Evolutionary conservation across 2,329 filamentous ascomycete genomes (phyloP).

Genomic region (Phaeophleospora eucalypticola): DNA sequence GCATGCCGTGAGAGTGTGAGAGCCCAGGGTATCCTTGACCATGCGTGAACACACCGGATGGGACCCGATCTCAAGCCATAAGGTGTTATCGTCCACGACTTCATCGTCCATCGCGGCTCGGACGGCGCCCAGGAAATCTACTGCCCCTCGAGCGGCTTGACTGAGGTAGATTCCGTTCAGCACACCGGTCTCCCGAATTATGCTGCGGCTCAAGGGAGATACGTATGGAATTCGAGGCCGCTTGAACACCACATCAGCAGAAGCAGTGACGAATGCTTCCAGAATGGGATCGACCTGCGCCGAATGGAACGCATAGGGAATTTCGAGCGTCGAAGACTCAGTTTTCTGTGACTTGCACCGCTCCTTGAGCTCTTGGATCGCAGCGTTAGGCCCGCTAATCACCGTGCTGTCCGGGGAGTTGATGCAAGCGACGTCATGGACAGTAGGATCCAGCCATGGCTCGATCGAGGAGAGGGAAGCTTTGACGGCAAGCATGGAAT

Average conservation of each 20-base stretch:
- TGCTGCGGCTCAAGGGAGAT: slow-evolving; percentile 28
- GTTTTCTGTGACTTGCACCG: not conserved
- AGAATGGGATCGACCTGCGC: slow-evolving; percentile 30
- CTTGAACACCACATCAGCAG: slow-evolving; percentile 12
- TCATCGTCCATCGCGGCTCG: slow-evolving; percentile 30
- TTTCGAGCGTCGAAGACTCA: slow-evolving; percentile 11
- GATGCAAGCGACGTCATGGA: slow-evolving; percentile 23
- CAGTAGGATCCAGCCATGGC: not conserved
- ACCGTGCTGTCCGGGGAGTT: slow-evolving; percentile 24
- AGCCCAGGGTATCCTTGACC: slow-evolving; percentile 10
- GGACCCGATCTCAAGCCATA: slow-evolving; percentile 46
- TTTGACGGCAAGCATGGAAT: slow-evolving; percentile 26
- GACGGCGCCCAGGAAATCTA: slow-evolving; percentile 33
- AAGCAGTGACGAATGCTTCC: slow-evolving; percentile 17
- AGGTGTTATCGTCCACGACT: slow-evolving; percentile 35
- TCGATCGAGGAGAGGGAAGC: slow-evolving; percentile 4
- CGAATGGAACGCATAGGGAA: slow-evolving; percentile 33
- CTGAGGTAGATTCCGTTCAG: slow-evolving; percentile 24
- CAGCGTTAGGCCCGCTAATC: slow-evolving; percentile 17
- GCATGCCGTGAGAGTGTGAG: slow-evolving; percentile 28
- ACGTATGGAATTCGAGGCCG: slow-evolving; percentile 31
- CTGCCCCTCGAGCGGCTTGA: slow-evolving; percentile 36
- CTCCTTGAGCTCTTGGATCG: slow-evolving; percentile 7
- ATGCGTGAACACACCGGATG: slow-evolving; percentile 38
- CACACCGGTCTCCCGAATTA: slow-evolving; percentile 21